Evolutionary conservation across 2,329 filamentous ascomycete species (phyloP).

Genomic region (Phaeosphaeriaceae sp.): DNA sequence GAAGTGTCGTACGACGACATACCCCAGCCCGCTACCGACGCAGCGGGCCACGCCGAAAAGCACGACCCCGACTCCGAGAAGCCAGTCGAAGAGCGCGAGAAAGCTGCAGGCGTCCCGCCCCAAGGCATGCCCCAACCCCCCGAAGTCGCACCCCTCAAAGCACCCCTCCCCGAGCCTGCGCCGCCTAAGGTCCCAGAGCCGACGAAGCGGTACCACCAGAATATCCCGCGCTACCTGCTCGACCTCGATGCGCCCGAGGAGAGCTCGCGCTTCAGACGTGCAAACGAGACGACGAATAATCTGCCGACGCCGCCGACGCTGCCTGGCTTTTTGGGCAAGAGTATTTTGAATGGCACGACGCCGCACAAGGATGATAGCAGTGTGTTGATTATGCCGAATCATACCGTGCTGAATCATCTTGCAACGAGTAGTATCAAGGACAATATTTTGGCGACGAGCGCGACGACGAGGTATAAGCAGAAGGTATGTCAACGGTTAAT

Average conservation of each 20-base stretch:
- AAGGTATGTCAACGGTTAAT: conserved; percentile 74
- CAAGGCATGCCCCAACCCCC: conserved; percentile 54
- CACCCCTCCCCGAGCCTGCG: conserved; percentile 32
- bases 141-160: conserved; percentile 30
- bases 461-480: conserved; percentile 95
- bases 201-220: conserved; percentile 68
- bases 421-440: conserved; percentile 99
- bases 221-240: conserved; percentile 83
- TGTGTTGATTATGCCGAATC: conserved; percentile 95
- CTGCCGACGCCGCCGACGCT: conserved; percentile 84
- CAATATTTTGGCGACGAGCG: conserved; percentile 91
- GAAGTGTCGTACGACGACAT: conserved; percentile 84
- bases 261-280: conserved; percentile 74
- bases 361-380: conserved; percentile 98
- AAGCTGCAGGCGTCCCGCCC: conserved; percentile 36
- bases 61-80: conserved; percentile 25
- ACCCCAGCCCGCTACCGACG: conserved; percentile 37
- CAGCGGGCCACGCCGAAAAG: conserved; percentile 21
- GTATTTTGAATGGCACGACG: conserved; percentile 88
- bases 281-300: conserved; percentile 76
- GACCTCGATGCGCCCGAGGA: conserved; percentile 89
- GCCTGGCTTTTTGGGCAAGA: conserved; percentile 90
- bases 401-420: conserved; percentile 94
- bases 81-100: conserved; percentile 35
- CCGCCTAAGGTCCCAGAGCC: conserved; percentile 36